A percentile compares a stretch with the other conserved stretches of the same genome.
phyloP scores from a whole-genome alignment of 768 basidiomycete genomes.

The Dioszegia hungarica region DNA sequence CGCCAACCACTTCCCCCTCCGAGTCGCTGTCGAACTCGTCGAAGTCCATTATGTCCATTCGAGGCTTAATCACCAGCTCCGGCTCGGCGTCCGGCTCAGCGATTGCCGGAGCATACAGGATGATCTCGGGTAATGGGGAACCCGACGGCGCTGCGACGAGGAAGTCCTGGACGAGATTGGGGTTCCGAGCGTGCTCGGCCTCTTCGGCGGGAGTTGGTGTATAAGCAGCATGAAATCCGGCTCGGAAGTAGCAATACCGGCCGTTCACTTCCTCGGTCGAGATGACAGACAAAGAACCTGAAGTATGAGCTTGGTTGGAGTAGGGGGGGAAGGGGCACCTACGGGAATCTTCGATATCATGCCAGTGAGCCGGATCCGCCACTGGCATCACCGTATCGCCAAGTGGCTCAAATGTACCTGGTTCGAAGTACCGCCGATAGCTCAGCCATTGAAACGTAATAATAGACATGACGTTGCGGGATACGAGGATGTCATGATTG shows the following conservation, averaged over 20 bases:
- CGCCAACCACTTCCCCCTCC: background rate
- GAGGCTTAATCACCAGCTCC: background rate
- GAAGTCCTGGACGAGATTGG: slow-evolving; percentile 2
- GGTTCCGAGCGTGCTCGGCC: background rate
- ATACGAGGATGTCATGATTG: background rate
- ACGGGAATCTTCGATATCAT: slow-evolving; percentile 5
- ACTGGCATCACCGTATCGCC: background rate
- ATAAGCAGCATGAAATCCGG: background rate
- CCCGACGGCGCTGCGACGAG: background rate
- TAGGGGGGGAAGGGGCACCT: background rate
- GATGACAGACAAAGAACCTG: background rate
- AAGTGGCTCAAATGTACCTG: background rate
- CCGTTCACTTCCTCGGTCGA: background rate
- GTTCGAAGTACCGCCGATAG: slow-evolving; percentile 7
- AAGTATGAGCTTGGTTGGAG: background rate
- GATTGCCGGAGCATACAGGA: background rate
- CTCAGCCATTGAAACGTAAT: slow-evolving; percentile 20
- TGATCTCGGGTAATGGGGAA: background rate
- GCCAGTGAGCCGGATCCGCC: background rate
- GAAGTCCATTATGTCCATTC: background rate
- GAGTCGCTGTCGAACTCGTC: background rate
- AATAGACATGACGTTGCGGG: background rate
- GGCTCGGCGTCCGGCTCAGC: background rate
- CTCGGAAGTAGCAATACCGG: background rate
- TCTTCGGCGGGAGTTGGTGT: background rate